Evolutionary conservation across 257 asterid genomes (phyloP).

Genomic region (Galeopsis tetrahit): DNA sequence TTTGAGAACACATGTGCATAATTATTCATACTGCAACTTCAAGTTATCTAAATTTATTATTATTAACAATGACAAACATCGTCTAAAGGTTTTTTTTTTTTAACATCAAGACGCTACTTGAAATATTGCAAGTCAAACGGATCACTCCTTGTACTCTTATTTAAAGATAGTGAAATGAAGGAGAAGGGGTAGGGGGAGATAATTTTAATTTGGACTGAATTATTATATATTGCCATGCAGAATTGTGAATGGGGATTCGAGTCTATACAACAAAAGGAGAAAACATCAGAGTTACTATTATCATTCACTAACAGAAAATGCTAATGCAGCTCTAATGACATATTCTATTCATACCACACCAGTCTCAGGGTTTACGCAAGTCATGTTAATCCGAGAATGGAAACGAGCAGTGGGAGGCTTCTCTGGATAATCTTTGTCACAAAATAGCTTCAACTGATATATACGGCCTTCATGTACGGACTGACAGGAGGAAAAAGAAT

Average conservation of each 20-base stretch:
- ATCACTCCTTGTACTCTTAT: background rate
- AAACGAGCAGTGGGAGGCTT: slow-evolving; percentile 92
- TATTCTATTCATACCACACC: slow-evolving; percentile 64
- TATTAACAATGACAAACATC: background rate
- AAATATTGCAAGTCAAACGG: background rate
- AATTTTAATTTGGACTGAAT: background rate
- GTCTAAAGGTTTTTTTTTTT: no score
- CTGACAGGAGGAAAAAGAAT: slow-evolving; percentile 59
- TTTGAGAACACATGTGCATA: background rate
- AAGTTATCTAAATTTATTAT: background rate
- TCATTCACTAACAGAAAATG: slow-evolving; percentile 19
- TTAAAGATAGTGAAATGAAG: no score
- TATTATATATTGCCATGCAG: background rate
- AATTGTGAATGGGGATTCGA: background rate
- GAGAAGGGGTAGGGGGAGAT: no score
- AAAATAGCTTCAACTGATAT: slow-evolving; percentile 83
- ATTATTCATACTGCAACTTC: background rate
- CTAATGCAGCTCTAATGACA: background rate
- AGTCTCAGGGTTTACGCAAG: slow-evolving; percentile 76
- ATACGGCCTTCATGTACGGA: slow-evolving; percentile 93
- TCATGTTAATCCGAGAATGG: slow-evolving; percentile 84
- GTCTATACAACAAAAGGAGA: background rate
- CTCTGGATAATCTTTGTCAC: slow-evolving; percentile 95
- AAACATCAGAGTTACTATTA: background rate
- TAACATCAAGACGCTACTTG: background rate